Evolutionary conservation across 139 green algal genomes (phyloP), one percentile per base, ranked within the genome.

Genomic region (Asterochloris erici): DNA sequence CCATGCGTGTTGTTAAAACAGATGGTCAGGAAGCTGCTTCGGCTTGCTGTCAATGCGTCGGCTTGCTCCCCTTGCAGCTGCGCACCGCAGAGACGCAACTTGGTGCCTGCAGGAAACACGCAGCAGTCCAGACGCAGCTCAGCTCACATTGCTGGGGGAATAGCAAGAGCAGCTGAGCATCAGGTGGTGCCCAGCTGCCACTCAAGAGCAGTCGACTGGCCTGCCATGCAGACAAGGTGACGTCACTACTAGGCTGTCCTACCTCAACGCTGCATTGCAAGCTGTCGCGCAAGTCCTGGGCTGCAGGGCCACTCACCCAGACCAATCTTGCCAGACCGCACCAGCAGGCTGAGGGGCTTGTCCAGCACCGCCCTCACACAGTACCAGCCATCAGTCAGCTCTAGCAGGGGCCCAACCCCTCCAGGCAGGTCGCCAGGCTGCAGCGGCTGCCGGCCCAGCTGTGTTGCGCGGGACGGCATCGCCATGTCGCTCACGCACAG

Each of bases 301-400:
- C 66, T 71, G 66, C 19, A 71, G 66, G 66, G 66, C 21, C 19
- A 9, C 66, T 23, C 9, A 79, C 74, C 82, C 12, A 81, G 29
- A 12, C 12, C 19, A 11, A 81, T 71, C 16, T 63, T 71, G 24
- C 88, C 85, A 0, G 0, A 0, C 0, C 71, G 1, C 14, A 88
- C 76, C 73, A 90, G 81, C 74, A 68, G 63, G 23, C 79, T 69
- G 28, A 95, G 85, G 0, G 77, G 79, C 0, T 29, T 79, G 84
- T 95, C 92, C 16, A 91, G 70, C 0, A 24, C 15, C 0, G 86
- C 90, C 0, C 81, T 74, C 0, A 94, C 81, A 61, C 77, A 77
- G 85, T 95, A 95, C 91, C 91, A 95, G 2, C 92, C 92, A 77
- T 95, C 92, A 21, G 82, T 95, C 2, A 95, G 85, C 82, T 92